A percentile compares a stretch with the other conserved stretches of the same genome.
Conservation (phyloP, 176 grass and related monocot genomes). For the Avena atlantica region DNA sequence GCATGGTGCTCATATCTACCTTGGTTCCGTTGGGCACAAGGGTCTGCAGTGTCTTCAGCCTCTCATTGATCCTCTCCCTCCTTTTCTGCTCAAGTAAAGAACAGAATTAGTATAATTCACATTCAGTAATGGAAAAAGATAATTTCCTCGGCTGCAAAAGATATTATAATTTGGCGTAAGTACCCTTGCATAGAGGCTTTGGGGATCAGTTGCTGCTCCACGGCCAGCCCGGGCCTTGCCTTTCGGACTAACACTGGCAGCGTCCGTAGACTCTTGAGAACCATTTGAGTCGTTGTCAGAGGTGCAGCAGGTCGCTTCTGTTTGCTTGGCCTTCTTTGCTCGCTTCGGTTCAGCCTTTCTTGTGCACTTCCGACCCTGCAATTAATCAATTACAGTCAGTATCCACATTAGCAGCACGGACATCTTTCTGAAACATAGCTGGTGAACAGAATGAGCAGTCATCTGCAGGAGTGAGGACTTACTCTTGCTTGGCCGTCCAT, state of each 20-base stretch:
- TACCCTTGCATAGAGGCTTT: constrained; percentile 97
- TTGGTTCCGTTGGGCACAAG: constrained; percentile 96
- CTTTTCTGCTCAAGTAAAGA: constrained; percentile 67
- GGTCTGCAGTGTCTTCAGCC: constrained; percentile 69
- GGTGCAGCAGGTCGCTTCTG: constrained; percentile 49
- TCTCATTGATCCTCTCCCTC: constrained; percentile 87
- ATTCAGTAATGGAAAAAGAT: constrained; percentile 28
- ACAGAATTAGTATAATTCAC: constrained; percentile 32
- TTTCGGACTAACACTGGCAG: constrained; percentile 30
- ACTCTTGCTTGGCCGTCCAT: constrained; percentile 46
- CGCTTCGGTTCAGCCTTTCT: constrained; percentile 54
- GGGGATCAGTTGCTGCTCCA: constrained; percentile 62
- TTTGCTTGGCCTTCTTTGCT: constrained; percentile 44
- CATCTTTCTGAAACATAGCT: background rate
- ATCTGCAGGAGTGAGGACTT: constrained; percentile 36
- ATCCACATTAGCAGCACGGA: background rate
- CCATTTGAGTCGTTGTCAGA: constrained; percentile 71
- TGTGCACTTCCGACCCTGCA: constrained; percentile 50
- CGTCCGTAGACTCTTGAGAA: constrained; percentile 57
- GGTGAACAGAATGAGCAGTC: constrained; percentile 8
- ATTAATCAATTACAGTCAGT: constrained; percentile 17
- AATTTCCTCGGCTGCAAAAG: background rate
- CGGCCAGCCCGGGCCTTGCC: constrained; percentile 54
- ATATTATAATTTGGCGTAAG: constrained; percentile 37
- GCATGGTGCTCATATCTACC: constrained; percentile 95